Evolutionary conservation across 2,329 filamentous ascomycete genomes (phyloP).

Genomic region (Elsinoe perseae): DNA sequence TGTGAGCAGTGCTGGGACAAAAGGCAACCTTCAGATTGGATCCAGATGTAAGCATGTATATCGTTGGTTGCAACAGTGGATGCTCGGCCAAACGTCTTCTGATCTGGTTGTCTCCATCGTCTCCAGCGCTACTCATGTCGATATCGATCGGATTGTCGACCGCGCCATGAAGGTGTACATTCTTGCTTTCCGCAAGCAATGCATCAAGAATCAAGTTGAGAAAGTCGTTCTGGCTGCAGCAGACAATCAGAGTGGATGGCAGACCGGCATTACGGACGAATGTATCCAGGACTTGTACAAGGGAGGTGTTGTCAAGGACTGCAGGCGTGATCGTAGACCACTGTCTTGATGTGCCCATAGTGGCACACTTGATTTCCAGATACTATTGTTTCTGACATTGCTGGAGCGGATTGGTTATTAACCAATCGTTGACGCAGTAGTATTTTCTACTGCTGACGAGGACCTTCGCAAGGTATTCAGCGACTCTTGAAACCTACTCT

Average conservation of each 20-base stretch:
- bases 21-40: slow-evolving; percentile 64
- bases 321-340: slow-evolving; percentile 23
- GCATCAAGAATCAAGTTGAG: slow-evolving; percentile 45
- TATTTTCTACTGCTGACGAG: no score
- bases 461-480: no score
- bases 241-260: slow-evolving; percentile 63
- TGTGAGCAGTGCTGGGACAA: slow-evolving; percentile 64
- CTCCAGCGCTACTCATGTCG: slow-evolving; percentile 11
- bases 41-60: slow-evolving; percentile 61
- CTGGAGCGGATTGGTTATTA: no score
- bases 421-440: neutral
- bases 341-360: neutral
- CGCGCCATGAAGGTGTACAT: neutral
- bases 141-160: slow-evolving; percentile 1
- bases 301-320: slow-evolving; percentile 33
- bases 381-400: neutral
- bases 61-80: slow-evolving; percentile 52
- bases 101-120: slow-evolving; percentile 8
- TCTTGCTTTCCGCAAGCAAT: neutral
- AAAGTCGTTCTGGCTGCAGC: slow-evolving; percentile 58
- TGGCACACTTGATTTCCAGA: neutral
- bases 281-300: slow-evolving; percentile 52
- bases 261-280: slow-evolving; percentile 50
- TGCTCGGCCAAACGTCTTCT: slow-evolving; percentile 15
- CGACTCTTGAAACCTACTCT: no score